Evolutionary conservation across 2,329 filamentous ascomycete species (phyloP), one percentile per base, ranked within the genome.

Genomic region (Neofusicoccum laricinum): DNA sequence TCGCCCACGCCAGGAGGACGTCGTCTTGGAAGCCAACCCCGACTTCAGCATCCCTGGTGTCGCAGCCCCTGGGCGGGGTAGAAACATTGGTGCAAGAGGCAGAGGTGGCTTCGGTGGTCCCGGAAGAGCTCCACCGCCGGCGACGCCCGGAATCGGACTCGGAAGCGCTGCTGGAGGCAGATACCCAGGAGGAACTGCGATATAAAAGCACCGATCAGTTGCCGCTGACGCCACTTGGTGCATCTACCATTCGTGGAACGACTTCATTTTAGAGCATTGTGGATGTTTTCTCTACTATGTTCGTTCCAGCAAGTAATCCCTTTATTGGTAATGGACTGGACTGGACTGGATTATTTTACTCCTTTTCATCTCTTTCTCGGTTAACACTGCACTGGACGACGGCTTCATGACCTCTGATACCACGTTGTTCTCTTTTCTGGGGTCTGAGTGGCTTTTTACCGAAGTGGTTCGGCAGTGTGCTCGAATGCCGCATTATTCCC

Each of bases 1-100:
- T 70, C 72, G 74, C 66, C 70, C 75, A 73, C 69, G 86, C 70
- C 85, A 85, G 66, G 87, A 89, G 69, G 91, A 96, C 69, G 83
- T 93, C 57, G 79, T 96, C 43, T 81, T 96, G 65, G 88, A 88
- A 71, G 87, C 83, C 49, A 97, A 96, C 72, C 93, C 93, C 0
- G 93, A 97, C 75, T 97, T 97, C 78, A 85, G 90, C 68, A 76
- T 97, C 32, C 89, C 88, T 5, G 79, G 79, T 5, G 72, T 77
- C 7, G 74, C 73, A 3, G 65, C 72, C n/a, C 69, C 70, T 10
- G 69, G 75, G 49, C 69, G 75, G 8, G 70, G 73, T 53, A 72
- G 73, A 10, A 75, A 73, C 15, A 66, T 69, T 25, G 41, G 36
- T 19, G 21, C 36, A 6, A 41, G 38, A 45, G 49, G 46, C 17